A percentile compares a stretch with the other conserved stretches of the same genome.
These are phyloP conservation scores for Paulinella micropora DNA, from an alignment of 78 protist genomes.

Conservation along the genomic window DNA sequence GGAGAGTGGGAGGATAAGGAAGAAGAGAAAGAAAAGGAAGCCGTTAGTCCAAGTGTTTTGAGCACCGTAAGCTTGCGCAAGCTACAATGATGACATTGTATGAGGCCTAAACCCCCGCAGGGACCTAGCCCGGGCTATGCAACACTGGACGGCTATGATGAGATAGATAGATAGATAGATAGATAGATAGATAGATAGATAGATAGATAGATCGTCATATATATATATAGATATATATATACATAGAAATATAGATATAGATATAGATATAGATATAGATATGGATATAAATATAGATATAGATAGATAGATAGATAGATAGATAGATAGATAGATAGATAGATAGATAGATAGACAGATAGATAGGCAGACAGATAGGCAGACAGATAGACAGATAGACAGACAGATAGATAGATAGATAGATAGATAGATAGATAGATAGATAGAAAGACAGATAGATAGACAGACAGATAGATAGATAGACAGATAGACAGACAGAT, in stretches of 20 bases:
- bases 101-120: too few species aligned
- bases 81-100: too few species aligned
- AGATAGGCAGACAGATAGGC: too few species aligned
- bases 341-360: not conserved
- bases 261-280: not conserved
- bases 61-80: too few species aligned
- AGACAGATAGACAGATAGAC: not conserved
- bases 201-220: not conserved
- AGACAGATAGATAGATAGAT: not conserved
- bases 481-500: too few species aligned
- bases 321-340: not conserved
- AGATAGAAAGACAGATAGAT: too few species aligned
- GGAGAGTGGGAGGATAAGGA: too few species aligned
- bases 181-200: not conserved
- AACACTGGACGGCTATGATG: too few species aligned
- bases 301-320: not conserved
- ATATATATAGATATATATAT: not conserved
- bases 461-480: too few species aligned
- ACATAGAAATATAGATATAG: not conserved
- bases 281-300: not conserved
- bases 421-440: not conserved
- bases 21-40: too few species aligned
- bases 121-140: too few species aligned
- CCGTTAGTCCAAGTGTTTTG: too few species aligned
- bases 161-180: not conserved